Base-by-base conservation (phyloP, 2,329 filamentous ascomycete genomes). In the Dryadomyces sulphureus region DNA sequence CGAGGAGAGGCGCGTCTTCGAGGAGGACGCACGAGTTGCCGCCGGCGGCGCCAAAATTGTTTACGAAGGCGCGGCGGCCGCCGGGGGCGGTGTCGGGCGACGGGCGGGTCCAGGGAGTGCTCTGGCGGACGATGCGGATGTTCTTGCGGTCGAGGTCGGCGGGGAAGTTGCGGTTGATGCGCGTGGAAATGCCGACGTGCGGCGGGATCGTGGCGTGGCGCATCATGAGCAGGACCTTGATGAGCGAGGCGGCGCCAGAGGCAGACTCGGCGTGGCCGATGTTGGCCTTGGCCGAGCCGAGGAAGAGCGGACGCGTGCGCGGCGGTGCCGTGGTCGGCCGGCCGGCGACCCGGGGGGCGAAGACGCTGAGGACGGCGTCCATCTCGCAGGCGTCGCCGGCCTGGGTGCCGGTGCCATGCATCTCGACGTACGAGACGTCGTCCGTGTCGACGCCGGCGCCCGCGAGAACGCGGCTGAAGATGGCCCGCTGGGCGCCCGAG, bases 361-460 rank as follows among this genome's bases (percentile, higher is more conserved):
- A 43, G 21, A 27, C 32, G 40, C 42, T 22, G 21, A 19, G 14
- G 45, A 81, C 74, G 0, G 73, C 77, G 5, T 69, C 68, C 70
- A 78, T 77, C 58, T 81, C 78, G 24, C 70, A 71, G 5, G 68
- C 69, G 54, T 81, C 78, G 54, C 75, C 77, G 41, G 74, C 76
- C 54, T 79, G 75, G 2, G 78, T 82, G 46, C 78, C 79, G 9
- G 79, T 83, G 16, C 79, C 79, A 57, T 83, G 78, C 68, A 81
- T 75, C 57, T 82, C 78, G n/a, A 81, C 72, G 53, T 78, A 80
- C 57, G 68, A 69, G 48, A 81, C 68, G 44, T 77, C 71, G 50
- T 72, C 65, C 2, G 76, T 73, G 53, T 77, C 69, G 21, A 79
- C 62, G 49, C 70, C 70, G 30, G 74, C 70, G 34, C 72, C 66